phyloP scores from a whole-genome alignment of 768 basidiomycete species.

The Cantharellus anzutake region DNA sequence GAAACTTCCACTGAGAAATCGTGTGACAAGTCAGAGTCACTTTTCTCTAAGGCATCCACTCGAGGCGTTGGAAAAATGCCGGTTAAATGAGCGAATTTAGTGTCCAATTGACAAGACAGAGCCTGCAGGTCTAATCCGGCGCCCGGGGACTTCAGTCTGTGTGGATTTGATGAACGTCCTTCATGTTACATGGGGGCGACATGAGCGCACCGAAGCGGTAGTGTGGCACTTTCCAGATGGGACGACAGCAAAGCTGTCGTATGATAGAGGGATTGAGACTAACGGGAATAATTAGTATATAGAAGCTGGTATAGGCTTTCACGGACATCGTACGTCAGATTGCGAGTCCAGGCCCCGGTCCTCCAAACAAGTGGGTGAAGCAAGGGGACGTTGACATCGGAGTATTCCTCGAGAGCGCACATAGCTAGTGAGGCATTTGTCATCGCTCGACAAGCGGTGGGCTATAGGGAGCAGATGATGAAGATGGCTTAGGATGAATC shows the following conservation, averaged over 20 bases:
- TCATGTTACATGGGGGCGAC: too few species aligned
- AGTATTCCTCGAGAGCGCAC: background rate
- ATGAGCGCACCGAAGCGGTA: constrained; percentile 1
- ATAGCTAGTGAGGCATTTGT: constrained; percentile 1
- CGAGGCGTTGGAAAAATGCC: background rate
- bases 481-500: too few species aligned
- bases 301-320: too few species aligned
- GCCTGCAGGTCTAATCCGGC: too few species aligned
- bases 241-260: constrained; percentile 6
- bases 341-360: background rate
- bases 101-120: too few species aligned
- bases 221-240: constrained; percentile 5
- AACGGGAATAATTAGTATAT: background rate
- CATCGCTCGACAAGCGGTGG: background rate
- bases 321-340: constrained; percentile 3
- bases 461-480: too few species aligned
- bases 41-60: too few species aligned
- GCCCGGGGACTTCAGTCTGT: too few species aligned
- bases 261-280: constrained; percentile 2
- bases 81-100: background rate
- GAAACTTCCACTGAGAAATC: too few species aligned
- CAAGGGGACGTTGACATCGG: background rate
- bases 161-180: too few species aligned
- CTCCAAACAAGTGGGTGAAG: constrained; percentile 1
- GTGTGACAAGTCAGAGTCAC: too few species aligned